Conservation (phyloP, 2,329 filamentous ascomycete species). For the Pestalotiopsis sp. region DNA sequence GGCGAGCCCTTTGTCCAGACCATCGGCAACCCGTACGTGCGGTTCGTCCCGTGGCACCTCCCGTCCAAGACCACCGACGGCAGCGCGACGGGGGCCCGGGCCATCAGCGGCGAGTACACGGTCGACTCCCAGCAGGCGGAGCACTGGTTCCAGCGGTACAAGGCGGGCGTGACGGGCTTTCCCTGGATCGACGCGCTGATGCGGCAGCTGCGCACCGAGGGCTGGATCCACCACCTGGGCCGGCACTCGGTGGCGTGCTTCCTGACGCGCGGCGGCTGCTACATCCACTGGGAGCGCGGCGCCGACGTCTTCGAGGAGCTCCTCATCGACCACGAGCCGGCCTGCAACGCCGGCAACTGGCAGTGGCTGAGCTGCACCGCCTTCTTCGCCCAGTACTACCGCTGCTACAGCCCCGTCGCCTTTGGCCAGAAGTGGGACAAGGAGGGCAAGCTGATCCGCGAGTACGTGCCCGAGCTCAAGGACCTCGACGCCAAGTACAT, state of each 20-base stretch:
- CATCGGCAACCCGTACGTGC: constrained; percentile 64
- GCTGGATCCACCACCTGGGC: constrained; percentile 81
- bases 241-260: constrained; percentile 81
- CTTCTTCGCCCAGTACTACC: constrained; percentile 73
- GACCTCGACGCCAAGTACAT: constrained; percentile 69
- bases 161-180: constrained; percentile 70
- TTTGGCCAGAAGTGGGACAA: constrained; percentile 80
- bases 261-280: constrained; percentile 77
- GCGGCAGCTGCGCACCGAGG: constrained; percentile 71
- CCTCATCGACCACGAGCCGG: constrained; percentile 74
- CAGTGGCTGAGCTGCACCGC: constrained; percentile 78
- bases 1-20: constrained; percentile 68
- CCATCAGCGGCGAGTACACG: constrained; percentile 62
- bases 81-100: constrained; percentile 41
- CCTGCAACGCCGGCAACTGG: constrained; percentile 78
- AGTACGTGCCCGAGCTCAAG: constrained; percentile 69
- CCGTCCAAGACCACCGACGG: constrained; percentile 57
- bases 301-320: constrained; percentile 78
- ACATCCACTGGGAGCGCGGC: constrained; percentile 78
- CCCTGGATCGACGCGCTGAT: constrained; percentile 83
- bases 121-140: constrained; percentile 67
- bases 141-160: constrained; percentile 70
- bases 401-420: constrained; percentile 70
- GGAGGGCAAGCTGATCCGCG: constrained; percentile 64
- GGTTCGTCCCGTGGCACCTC: constrained; percentile 81